Percentiles rank a stretch among this genome's conserved stretches.
These are phyloP conservation scores for Fraxinus ornus DNA, from an alignment of 305 asterid species.

Conservation along the genomic window DNA sequence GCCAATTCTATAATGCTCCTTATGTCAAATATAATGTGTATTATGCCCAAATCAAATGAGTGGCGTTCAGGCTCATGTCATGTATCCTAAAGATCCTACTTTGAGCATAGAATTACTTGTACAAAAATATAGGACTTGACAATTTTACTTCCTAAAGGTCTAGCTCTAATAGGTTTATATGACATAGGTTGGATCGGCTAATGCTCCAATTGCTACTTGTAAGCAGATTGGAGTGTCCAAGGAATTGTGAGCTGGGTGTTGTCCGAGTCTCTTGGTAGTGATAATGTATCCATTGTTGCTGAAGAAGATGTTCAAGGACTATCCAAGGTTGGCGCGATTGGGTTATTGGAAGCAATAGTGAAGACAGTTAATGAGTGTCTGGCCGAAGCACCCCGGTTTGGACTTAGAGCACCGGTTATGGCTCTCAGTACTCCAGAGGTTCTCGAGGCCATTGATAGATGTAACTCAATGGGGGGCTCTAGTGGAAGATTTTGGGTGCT, in stretches of 20 bases:
- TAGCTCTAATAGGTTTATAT: slow-evolving; percentile 28
- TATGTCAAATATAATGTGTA: background rate
- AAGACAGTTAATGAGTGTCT: slow-evolving; percentile 57
- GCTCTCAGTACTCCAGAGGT: slow-evolving; percentile 51
- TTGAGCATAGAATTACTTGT: background rate
- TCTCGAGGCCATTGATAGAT: slow-evolving; percentile 59
- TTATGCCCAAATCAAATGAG: background rate
- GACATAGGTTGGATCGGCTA: slow-evolving; percentile 38
- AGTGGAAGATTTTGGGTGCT: slow-evolving; percentile 74
- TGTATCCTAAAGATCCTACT: background rate
- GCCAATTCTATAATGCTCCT: background rate
- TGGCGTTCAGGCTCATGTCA: background rate
- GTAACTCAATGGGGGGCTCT: slow-evolving; percentile 59
- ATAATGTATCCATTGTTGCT: slow-evolving; percentile 64
- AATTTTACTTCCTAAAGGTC: slow-evolving; percentile 4
- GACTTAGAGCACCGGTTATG: slow-evolving; percentile 41
- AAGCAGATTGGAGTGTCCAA: slow-evolving; percentile 93
- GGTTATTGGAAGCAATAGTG: slow-evolving; percentile 48
- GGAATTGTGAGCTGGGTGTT: slow-evolving; percentile 80
- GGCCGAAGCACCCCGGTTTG: slow-evolving; percentile 55
- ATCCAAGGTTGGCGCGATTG: slow-evolving; percentile 44
- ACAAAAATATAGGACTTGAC: background rate
- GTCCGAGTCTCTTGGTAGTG: slow-evolving; percentile 52
- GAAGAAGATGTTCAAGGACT: slow-evolving; percentile 73
- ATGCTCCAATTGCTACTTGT: slow-evolving; percentile 35